A percentile compares a stretch with the other conserved stretches of the same genome.
These are phyloP conservation scores for Epichloe coenophiala DNA, from an alignment of 2,329 filamentous ascomycete species.

Conservation along the genomic window DNA sequence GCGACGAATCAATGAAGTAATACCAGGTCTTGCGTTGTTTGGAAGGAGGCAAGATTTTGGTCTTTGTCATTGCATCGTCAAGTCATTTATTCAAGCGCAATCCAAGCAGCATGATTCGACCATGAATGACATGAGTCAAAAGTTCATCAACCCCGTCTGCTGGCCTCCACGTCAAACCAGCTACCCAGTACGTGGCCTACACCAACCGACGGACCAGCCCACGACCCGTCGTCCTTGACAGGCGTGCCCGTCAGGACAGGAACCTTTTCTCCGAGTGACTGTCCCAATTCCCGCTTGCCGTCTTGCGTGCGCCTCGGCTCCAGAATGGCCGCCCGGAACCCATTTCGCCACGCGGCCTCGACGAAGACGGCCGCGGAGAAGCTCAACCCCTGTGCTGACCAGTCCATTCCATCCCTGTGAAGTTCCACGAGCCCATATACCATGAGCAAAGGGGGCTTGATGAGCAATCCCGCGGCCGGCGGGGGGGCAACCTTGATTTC, in stretches of 20 bases:
- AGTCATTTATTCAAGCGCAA: neutral
- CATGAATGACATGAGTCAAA: no score
- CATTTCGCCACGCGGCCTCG: slow-evolving; percentile 39
- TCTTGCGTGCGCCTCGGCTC: slow-evolving; percentile 27
- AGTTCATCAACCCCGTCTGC: neutral
- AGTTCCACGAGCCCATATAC: slow-evolving; percentile 52
- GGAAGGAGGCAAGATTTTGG: neutral
- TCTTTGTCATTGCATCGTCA: neutral
- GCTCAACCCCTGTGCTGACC: slow-evolving; percentile 60
- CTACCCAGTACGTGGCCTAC: slow-evolving; percentile 43
- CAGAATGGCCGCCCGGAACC: slow-evolving; percentile 30
- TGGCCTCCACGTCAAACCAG: slow-evolving; percentile 40
- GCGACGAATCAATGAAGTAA: slow-evolving; percentile 16
- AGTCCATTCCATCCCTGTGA: slow-evolving; percentile 57
- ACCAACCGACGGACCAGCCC: slow-evolving; percentile 45
- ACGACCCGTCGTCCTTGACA: slow-evolving; percentile 37
- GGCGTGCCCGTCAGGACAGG: slow-evolving; percentile 48
- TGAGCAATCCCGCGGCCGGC: slow-evolving; percentile 8
- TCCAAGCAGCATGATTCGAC: neutral
- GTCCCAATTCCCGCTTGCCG: slow-evolving; percentile 15
- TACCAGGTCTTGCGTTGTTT: slow-evolving; percentile 26
- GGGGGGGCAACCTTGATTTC: slow-evolving; percentile 27
- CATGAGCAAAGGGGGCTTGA: slow-evolving; percentile 33
- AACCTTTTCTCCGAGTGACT: slow-evolving; percentile 36
- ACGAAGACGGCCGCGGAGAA: slow-evolving; percentile 48